phyloP scores from a whole-genome alignment of 129 eudicot genomes.

The Artemisia tridentata region DNA sequence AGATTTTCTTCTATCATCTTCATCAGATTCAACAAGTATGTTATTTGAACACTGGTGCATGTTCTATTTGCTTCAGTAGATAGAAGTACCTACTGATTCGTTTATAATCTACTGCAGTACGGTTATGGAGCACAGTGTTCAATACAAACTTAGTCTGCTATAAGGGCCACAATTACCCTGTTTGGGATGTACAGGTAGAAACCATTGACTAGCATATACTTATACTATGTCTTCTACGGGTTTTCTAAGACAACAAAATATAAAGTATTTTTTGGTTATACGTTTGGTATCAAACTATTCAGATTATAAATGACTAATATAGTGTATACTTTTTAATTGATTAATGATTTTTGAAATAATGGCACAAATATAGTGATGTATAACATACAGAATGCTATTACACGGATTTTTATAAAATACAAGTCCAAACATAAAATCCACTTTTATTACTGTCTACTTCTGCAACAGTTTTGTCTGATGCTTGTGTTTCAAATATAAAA shows the following conservation, averaged over 20 bases:
- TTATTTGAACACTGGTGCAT: conserved; percentile 10
- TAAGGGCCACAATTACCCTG: conserved; percentile 98
- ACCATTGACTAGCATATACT: background rate
- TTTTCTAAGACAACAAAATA: no score
- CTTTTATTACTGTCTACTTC: background rate
- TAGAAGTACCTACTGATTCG: background rate
- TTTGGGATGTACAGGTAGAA: conserved; percentile 98
- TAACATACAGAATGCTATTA: no score
- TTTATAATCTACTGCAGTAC: conserved; percentile 50
- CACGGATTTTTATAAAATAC: no score
- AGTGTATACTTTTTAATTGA: no score
- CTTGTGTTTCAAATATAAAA: background rate
- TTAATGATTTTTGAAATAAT: no score
- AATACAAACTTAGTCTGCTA: conserved; percentile 96
- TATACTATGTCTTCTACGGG: no score
- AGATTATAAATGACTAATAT: no score
- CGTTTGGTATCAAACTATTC: no score
- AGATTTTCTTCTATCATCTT: conserved; percentile 93
- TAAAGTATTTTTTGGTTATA: no score
- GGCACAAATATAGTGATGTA: no score
- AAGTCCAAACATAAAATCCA: background rate
- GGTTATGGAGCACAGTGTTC: conserved; percentile 90
- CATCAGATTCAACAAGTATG: conserved; percentile 87
- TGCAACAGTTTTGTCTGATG: background rate
- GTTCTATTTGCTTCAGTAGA: background rate